Base-by-base conservation (phyloP, 2,329 filamentous ascomycete species). In the Pyrenophora graminea region DNA sequence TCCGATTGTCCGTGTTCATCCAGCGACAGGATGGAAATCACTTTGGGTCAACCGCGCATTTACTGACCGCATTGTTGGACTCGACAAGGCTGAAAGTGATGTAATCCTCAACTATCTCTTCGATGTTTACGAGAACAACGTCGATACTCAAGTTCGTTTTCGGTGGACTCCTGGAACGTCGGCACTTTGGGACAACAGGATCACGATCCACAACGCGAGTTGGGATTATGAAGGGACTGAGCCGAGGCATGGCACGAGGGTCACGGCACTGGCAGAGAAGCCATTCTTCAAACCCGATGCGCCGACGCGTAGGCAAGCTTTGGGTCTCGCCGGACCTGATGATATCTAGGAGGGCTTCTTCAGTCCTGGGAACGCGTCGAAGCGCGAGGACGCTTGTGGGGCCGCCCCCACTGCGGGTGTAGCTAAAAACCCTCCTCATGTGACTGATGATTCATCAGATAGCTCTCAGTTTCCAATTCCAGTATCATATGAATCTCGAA, bases 21-120 rank as follows among this genome's bases (percentile, higher is more conserved):
- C 87, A 0, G 86, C 84, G 0, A 90, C 87, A 0, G 87, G 87
- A 0, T 90, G 87, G 87, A 90, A 89, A 69, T 79, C 85, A 0
- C 77, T 90, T 0, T 90, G 81, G 77, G 87, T 90, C 0, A 90
- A 90, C 67, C 80, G 86, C 3, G 77, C 83, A 2, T 86, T 90
- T 80, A 90, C 87, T 0, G 79, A 80, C 5, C 77, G 81, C 0
- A 90, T 90, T 40, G 82, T 90, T 0, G 88, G 87, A 0, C 69
- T 90, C 0, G 86, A 90, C 59, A 82, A 82, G 53, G 83, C 79
- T 0, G 87, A 90, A 71, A 89, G 85, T 50, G 87, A 90, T 59
- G 58, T 84, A 0, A 85, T 90, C 12, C 74, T 90, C 8, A 79
- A 80, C 23, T 89, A 89, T 52, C 69, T 90, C 30, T 89, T 78